Evolutionary conservation across 495 filamentous ascomycete genomes (phyloP), one percentile per base, ranked within the genome.

Genomic region (Sabuloglossum arenarium): DNA sequence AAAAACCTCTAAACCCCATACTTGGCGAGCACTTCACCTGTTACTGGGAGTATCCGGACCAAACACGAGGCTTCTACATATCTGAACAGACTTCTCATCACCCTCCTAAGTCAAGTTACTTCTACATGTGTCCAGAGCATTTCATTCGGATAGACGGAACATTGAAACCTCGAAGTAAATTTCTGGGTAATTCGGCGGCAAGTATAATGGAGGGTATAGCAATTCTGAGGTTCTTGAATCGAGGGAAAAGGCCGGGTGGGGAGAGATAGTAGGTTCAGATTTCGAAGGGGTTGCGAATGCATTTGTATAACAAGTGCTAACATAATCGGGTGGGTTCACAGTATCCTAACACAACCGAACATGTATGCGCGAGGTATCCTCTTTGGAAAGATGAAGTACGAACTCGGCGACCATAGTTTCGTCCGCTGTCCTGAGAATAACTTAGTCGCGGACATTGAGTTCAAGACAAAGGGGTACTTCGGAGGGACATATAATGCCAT

Each of bases 331-430:
- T 24, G 51, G 1, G 23, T 57, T 55, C 3, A 1, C 55, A 90
- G 85, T 68, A 83, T 90, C 61, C 66, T 96, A 54, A 96, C 91
- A 0, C 91, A 99, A 65, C 91, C 91, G 6, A 99, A 99, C 67
- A 99, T 99, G 89, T 99, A 99, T 68, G 93, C 90, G 34, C 79
- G 91, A 56, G 91, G 91, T 25, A 97, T 99, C 56, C 72, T 99
- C 12, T 96, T 99, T 63, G 91, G 91, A 23, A 97, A 95, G 69
- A 97, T 99, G 91, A 96, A 95, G 68, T 99, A 97, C 69, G 91
- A 99, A 70, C 77, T 99, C 21, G 91, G 91, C 37, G 91, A 99
- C 66, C 89, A 95, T 70, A 93, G 88, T 69, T 86, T 83, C 61
- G 85, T 97, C n/a, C 77, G 80, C 58, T 99, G 90, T 67, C 85